Evolutionary conservation across 805 yeast species (phyloP).

Genomic region (Kodamaea leandrae): DNA sequence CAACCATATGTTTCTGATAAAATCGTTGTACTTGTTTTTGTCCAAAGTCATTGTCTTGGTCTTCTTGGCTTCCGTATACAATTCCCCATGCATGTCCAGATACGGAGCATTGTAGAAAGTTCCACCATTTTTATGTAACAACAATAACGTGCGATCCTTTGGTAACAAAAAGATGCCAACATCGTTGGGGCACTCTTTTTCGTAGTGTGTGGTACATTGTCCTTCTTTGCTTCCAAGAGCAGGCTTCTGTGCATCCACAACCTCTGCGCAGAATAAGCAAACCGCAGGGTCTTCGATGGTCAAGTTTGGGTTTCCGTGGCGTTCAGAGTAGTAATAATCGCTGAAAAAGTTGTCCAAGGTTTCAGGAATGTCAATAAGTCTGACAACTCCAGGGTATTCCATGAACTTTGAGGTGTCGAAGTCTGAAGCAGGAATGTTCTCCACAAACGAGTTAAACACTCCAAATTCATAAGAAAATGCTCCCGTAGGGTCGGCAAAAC

Average conservation of each 20-base stretch:
- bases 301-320: slow-evolving; percentile 37
- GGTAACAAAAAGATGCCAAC: slow-evolving; percentile 75
- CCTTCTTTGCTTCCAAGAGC: slow-evolving; percentile 60
- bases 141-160: slow-evolving; percentile 58
- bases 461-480: slow-evolving; percentile 11
- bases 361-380: slow-evolving; percentile 61
- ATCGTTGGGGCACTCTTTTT: slow-evolving; percentile 59
- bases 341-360: slow-evolving; percentile 70
- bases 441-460: slow-evolving; percentile 10
- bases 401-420: slow-evolving; percentile 26
- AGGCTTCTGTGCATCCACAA: slow-evolving; percentile 63
- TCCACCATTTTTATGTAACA: slow-evolving; percentile 74
- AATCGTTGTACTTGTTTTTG: slow-evolving; percentile 58
- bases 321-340: slow-evolving; percentile 47
- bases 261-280: slow-evolving; percentile 77
- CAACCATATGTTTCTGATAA: slow-evolving; percentile 69
- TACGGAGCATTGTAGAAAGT: slow-evolving; percentile 83
- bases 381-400: slow-evolving; percentile 65
- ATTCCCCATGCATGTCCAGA: slow-evolving; percentile 81
- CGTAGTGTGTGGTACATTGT: slow-evolving; percentile 73
- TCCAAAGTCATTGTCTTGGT: slow-evolving; percentile 71
- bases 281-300: slow-evolving; percentile 71
- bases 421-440: slow-evolving; percentile 6
- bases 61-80: slow-evolving; percentile 68
- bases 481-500: background rate